Base-by-base conservation (phyloP, 306 rosid genomes). In the Carpinus fangiana region DNA sequence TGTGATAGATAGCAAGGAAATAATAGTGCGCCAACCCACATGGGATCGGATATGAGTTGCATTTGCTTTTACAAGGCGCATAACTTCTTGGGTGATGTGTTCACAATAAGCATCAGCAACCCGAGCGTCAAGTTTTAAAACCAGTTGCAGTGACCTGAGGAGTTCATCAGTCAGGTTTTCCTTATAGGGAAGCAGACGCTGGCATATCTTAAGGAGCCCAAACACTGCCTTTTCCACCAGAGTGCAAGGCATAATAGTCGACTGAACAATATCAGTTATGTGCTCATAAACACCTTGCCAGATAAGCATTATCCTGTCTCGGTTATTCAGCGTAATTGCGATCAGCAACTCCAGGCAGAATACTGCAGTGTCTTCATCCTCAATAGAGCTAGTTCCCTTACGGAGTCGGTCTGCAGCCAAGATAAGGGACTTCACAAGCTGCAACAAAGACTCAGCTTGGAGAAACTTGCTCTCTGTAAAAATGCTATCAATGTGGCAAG, bases 231-330 rank as follows among this genome's bases (percentile, higher is more conserved):
- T 95, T 69, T 95, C 99, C 76, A 95, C 99, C 85, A 93, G 85
- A 67, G 99, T 89, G 82, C 92, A 86, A 43, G 98, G 99, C 99
- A 95, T 93, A 77, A 91, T 88, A 64, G 97, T 95, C 76, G 97
- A 89, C 90, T 93, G 99, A 80, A 95, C 99, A 83, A 93, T 95
- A 74, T 80, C 90, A 68, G 93, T 83, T 85, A 95, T 90, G 89
- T 93, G 98, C 82, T 95, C 99, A 26, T 91, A 95, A 64, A 95
- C 99, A 76, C 98, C 94, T 73, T 88, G 99, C 99, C 99, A 95
- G 34, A 95, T 89, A 74, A 93, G 93, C 76, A 83, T 90, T 73
- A 95, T 95, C 82, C 99, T 89, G 70, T 95, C 99, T 87, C 99
- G 82, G 82, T 95, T 95, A 81, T 91, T 95, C 84, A 95, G 82